Conservation (phyloP, 2,329 filamentous ascomycete species). For the Ascochyta pisi region DNA sequence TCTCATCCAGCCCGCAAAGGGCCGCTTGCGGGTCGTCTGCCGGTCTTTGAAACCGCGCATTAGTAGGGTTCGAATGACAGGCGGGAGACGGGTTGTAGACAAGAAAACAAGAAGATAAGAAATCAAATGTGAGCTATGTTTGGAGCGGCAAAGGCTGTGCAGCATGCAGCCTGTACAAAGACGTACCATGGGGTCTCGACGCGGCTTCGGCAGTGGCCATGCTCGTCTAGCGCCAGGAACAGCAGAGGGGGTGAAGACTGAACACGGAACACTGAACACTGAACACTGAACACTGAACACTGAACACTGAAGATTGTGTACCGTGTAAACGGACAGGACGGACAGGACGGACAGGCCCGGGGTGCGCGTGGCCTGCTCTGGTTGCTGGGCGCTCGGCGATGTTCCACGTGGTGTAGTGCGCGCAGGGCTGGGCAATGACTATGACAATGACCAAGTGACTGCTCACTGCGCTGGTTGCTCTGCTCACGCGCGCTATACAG, state of each 20-base stretch:
- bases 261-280: too few relatives aligned
- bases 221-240: constrained; percentile 19
- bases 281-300: not conserved
- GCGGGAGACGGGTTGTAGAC: constrained; percentile 2
- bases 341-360: not conserved
- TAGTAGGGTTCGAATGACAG: constrained; percentile 22
- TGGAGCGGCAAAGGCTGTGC: constrained; percentile 23
- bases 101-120: constrained; percentile 2
- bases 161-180: constrained; percentile 30
- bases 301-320: too few relatives aligned
- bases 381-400: constrained; percentile 8
- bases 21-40: constrained; percentile 79
- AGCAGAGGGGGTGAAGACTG: not conserved
- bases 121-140: constrained; percentile 5
- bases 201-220: constrained; percentile 57
- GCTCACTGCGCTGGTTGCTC: too few relatives aligned
- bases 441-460: not conserved
- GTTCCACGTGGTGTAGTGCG: constrained; percentile 28
- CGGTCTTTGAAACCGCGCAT: constrained; percentile 30
- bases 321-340: too few relatives aligned
- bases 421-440: constrained; percentile 5
- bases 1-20: constrained; percentile 94
- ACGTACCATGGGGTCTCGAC: constrained; percentile 53
- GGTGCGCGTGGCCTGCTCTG: constrained; percentile 14
- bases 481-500: too few relatives aligned